Percentiles rank a stretch among this genome's conserved stretches.
phyloP scores from a whole-genome alignment of 441 rosid genomes.

The Croton laevigatus region DNA sequence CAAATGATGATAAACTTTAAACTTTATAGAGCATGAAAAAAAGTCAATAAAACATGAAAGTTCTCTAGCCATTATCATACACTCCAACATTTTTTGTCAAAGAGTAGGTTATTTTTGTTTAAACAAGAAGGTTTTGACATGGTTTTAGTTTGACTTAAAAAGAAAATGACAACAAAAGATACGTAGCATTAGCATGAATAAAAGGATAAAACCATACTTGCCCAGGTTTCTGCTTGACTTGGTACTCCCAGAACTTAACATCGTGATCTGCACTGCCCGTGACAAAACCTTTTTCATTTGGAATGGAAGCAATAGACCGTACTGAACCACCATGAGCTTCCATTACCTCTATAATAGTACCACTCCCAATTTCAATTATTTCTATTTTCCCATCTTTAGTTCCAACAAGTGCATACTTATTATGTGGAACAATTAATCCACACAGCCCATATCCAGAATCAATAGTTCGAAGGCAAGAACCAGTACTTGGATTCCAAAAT shows the following conservation, averaged over 20 bases:
- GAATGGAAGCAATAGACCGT: constrained; percentile 66
- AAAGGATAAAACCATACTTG: constrained; percentile 40
- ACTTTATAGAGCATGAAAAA: not conserved
- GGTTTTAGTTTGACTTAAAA: not conserved
- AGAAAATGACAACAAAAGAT: not conserved
- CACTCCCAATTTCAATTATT: constrained; percentile 84
- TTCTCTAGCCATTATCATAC: not conserved
- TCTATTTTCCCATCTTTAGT: constrained; percentile 82
- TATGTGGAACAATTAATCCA: constrained; percentile 82
- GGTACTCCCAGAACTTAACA: constrained; percentile 92
- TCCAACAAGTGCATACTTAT: constrained; percentile 84
- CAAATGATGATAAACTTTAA: not conserved
- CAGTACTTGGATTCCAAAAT: constrained; percentile 96
- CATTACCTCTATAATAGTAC: constrained; percentile 61
- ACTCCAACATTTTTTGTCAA: not conserved
- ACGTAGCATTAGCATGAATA: constrained; percentile 1
- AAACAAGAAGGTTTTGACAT: not conserved
- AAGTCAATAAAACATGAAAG: not conserved
- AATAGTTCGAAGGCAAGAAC: constrained; percentile 88
- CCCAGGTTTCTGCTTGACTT: constrained; percentile 59
- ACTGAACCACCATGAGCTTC: constrained; percentile 94
- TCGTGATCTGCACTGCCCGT: constrained; percentile 97
- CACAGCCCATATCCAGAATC: constrained; percentile 92
- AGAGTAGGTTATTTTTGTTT: not conserved
- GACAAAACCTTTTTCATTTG: constrained; percentile 76